Base-by-base conservation (phyloP, 768 basidiomycete species). In the Amanita jacksonii region DNA sequence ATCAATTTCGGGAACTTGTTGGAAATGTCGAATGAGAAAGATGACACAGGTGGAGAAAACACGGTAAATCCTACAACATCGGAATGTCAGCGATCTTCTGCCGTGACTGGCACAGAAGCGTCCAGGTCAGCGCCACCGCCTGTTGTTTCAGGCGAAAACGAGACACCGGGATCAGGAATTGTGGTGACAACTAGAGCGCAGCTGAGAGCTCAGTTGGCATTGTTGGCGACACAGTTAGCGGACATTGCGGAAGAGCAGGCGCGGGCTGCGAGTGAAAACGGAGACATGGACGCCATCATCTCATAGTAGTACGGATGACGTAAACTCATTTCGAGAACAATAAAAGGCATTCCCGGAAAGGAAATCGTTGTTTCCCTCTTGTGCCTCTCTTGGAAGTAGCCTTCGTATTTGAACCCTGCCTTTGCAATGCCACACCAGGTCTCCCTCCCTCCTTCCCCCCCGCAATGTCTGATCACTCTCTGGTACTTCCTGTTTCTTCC, bases 181-280 rank as follows among this genome's bases (percentile, higher is more conserved):
- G n/a, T n/a, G n/a, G n/a, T n/a, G n/a, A n/a, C n/a, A n/a, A n/a
- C n/a, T n/a, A n/a, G n/a, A 13, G 82, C 84, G 27, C 75, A 79
- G 42, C 58, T 87, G 42, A 85, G 86, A 54, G 82, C 80, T 1
- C 81, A 81, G 50, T 66, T 87, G 34, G 83, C 78, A 2, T 67
- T 87, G 23, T 57, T 87, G 43, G 81, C 84, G 4, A 80, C 78
- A 0, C 85, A 87, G 54, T 57, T 88, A 19, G 73, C 75, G 19
- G 85, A 85, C 56, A 65, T 60, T 19, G 66, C 68, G 25, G 63
- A 64, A 24, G 58, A 41, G 20, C 28, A 41, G 2, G 15, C 10
- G 10, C 39, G 8, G 39, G 13, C 9, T 28, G 24, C 18, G 12
- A 55, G 51, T 25, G 58, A 64, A 34, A 66, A 67, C 36, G 67